Evolutionary conservation across 2,329 filamentous ascomycete genomes (phyloP), one percentile per base, ranked within the genome.

Genomic region (Colletotrichum australisinense): DNA sequence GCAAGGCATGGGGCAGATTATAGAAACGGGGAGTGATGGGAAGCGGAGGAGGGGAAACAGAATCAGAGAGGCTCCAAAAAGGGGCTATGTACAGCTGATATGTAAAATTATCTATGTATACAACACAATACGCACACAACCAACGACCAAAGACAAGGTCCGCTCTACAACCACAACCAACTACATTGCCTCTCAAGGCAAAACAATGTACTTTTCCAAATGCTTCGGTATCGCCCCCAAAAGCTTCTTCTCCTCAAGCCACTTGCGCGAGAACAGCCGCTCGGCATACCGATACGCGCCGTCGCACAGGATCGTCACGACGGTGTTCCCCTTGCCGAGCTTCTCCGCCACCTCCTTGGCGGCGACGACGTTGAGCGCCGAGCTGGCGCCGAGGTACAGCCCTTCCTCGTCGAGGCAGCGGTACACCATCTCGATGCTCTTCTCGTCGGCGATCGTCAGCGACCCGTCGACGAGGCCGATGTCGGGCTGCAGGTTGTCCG

Each of bases 231-330:
- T 93, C 56, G 95, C 92, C 32, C 86, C 90, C 58, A 97, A 83
- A 76, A 99, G 86, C 71, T 93, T 93, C 91, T 98, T 99, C 79
- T 92, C 91, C 82, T 92, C 88, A 77, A 99, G 85, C 97, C 97
- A 99, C 83, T 93, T 95, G 82, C 91, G 91, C 58, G 94, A 97
- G 85, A 99, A 99, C 75, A 99, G 83, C 46, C 97, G 89, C 76
- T 99, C 97, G 5, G 97, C 97, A 82, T 99, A 99, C 79, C 97
- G 88, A 81, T 99, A 98, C n/a, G 97, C 97, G 73, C 97, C 97
- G 81, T 99, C 97, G 80, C 95, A 98, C 57, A 99, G 89, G 70
- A 98, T 90, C 1, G 97, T 99, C 59, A 98, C 97, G 28, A 99
- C 93, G 0, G 94, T 98, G 82, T 96, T 91, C 11, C 96, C 95